Evolutionary conservation across 2,329 filamentous ascomycete genomes (phyloP), one percentile per base, ranked within the genome.

Genomic region (Macroventuria anomochaeta): DNA sequence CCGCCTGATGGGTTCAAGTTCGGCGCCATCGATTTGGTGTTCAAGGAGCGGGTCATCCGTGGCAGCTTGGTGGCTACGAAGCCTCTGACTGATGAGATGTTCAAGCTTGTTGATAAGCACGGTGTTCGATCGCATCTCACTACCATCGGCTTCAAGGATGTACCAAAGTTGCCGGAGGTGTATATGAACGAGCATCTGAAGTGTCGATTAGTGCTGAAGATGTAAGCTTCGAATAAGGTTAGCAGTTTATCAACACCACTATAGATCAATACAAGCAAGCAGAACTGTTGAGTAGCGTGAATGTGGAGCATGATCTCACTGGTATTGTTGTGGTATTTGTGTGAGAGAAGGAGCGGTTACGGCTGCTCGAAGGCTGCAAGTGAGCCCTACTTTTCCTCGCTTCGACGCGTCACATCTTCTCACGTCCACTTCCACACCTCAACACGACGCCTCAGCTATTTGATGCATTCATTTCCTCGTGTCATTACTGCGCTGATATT

Each of bases 21-120:
- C 26, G 41, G 49, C n/a, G 42, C 53, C 12, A 59, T 59, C n/a
- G 40, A 52, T 21, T 2, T 55, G 20, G 37, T 59, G 1, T 53
- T 57, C 32, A 34, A 41, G 15, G 31, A 53, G 13, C 29, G 41
- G 25, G 17, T 36, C 7, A 17, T 55, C 5, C 28, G 29, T 15
- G 51, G 52, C 25, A 44, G 31, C 28, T 39, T 38, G 13, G 31
- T 36, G 6, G 18, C 32, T 10, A 44, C 17, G 5, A 53, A 41
- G 17, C 40, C 11, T 12, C 28, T 39, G 17, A 47, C 15, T 2
- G 29, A 42, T 15, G 31, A 47, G 15, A 44, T 51, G 20, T 28
- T 39, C 23, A 32, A 36, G 20, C 5, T 36, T 26, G 23, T 49
- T 5, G 38, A 29, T 10, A 28, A 44, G 15, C 33, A 52, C 21